phyloP scores from a whole-genome alignment of 2,329 filamentous ascomycete species.

The Neopestalotiopsis clavispora region DNA sequence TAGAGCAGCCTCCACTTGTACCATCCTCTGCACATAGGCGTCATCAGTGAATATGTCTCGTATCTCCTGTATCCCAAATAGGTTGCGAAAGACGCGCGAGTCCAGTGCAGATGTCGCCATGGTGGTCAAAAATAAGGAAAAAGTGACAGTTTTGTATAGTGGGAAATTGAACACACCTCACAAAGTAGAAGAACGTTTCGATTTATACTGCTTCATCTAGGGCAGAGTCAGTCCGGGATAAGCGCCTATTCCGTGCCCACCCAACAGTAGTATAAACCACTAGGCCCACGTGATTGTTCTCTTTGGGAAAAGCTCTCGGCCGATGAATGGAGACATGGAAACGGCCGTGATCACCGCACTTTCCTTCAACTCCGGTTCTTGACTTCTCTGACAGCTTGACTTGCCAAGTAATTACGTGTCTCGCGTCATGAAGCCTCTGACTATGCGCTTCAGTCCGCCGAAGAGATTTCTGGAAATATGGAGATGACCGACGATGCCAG shows the following conservation, averaged over 20 bases:
- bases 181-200: neutral
- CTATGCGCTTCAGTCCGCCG: neutral
- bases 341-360: neutral
- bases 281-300: neutral
- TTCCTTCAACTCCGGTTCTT: neutral
- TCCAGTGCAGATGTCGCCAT: slow-evolving; percentile 33
- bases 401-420: neutral
- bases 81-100: slow-evolving; percentile 53
- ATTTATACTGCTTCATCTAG: neutral
- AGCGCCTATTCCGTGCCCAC: slow-evolving; percentile 8
- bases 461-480: neutral
- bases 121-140: neutral
- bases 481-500: neutral
- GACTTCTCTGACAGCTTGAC: neutral
- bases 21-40: slow-evolving; percentile 40
- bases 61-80: slow-evolving; percentile 57
- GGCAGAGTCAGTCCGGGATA: slow-evolving; percentile 11
- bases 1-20: slow-evolving; percentile 56
- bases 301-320: neutral
- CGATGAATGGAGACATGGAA: neutral
- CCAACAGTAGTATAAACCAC: neutral
- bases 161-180: neutral
- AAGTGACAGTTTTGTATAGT: neutral
- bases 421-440: neutral
- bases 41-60: slow-evolving; percentile 55